Evolutionary conservation across 1,139 yeast genomes (phyloP).

Genomic region (Candida sp.): DNA sequence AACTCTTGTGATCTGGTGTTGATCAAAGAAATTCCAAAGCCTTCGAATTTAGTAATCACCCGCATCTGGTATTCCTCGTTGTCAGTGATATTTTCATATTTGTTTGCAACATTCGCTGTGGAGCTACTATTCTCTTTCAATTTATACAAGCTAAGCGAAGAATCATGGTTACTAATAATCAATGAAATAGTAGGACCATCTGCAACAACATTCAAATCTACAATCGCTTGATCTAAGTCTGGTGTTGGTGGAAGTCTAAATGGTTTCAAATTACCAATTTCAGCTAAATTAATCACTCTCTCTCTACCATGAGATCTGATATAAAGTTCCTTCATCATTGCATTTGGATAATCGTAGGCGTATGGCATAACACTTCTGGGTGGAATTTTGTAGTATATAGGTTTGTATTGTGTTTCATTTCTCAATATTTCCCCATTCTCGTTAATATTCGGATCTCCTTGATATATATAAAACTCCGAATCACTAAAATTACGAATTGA

Average conservation of each 20-base stretch:
- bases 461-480: constrained; percentile 79
- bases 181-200: constrained; percentile 95
- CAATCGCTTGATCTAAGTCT: constrained; percentile 47
- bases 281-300: constrained; percentile 81
- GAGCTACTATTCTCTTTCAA: constrained; percentile 25
- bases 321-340: constrained; percentile 75
- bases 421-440: constrained; percentile 63
- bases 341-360: constrained; percentile 97
- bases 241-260: constrained; percentile 64
- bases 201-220: constrained; percentile 90
- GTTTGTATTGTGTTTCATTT: constrained; percentile 54
- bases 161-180: constrained; percentile 79
- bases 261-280: constrained; percentile 87
- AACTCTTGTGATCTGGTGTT: constrained; percentile 72
- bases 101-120: constrained; percentile 29
- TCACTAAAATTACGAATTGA: constrained; percentile 89
- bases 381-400: constrained; percentile 76
- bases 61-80: constrained; percentile 68
- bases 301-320: constrained; percentile 72
- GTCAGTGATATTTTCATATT: constrained; percentile 63
- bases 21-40: constrained; percentile 84
- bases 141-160: constrained; percentile 72
- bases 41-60: constrained; percentile 69
- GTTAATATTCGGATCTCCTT: constrained; percentile 77
- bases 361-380: constrained; percentile 96